Evolutionary conservation across 495 filamentous ascomycete species (phyloP).

Genomic region (Cryomyces antarcticus): DNA sequence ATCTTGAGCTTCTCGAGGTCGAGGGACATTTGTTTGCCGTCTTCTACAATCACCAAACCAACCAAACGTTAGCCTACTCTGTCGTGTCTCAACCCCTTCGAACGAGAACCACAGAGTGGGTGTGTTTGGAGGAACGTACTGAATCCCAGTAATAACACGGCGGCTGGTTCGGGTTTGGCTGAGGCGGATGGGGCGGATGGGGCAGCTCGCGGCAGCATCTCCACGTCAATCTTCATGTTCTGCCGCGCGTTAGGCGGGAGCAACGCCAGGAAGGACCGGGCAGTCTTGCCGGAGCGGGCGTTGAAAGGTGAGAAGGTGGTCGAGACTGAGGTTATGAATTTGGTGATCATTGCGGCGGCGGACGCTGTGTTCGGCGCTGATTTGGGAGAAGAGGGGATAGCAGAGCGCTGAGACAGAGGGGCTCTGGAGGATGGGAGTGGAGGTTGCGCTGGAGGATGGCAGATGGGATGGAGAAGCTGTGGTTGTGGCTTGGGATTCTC

Average conservation of each 20-base stretch:
- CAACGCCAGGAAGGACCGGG: slow-evolving; percentile 65
- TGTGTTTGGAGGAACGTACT: too few relatives aligned
- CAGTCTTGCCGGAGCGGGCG: slow-evolving; percentile 43
- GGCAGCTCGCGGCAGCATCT: slow-evolving; percentile 45
- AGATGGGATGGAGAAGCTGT: neutral
- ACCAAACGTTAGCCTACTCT: neutral
- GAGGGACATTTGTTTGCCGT: slow-evolving; percentile 57
- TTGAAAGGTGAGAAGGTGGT: slow-evolving; percentile 88
- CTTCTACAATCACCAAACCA: slow-evolving; percentile 40
- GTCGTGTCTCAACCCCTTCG: too few relatives aligned
- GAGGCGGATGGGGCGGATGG: too few relatives aligned
- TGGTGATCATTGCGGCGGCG: slow-evolving; percentile 53
- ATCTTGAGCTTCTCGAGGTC: slow-evolving; percentile 60
- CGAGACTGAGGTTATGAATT: slow-evolving; percentile 63
- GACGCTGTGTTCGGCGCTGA: neutral
- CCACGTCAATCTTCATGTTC: slow-evolving; percentile 58
- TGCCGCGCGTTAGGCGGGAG: slow-evolving; percentile 64
- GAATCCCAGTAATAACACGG: too few relatives aligned
- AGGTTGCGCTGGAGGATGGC: neutral
- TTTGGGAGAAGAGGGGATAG: too few relatives aligned
- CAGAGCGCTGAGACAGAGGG: neutral
- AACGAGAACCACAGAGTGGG: too few relatives aligned
- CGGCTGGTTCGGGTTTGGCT: too few relatives aligned
- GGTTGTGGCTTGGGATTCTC: too few relatives aligned
- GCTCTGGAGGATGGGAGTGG: neutral